Conservation (phyloP, 345 rosid species). For the Acer saccharum region DNA sequence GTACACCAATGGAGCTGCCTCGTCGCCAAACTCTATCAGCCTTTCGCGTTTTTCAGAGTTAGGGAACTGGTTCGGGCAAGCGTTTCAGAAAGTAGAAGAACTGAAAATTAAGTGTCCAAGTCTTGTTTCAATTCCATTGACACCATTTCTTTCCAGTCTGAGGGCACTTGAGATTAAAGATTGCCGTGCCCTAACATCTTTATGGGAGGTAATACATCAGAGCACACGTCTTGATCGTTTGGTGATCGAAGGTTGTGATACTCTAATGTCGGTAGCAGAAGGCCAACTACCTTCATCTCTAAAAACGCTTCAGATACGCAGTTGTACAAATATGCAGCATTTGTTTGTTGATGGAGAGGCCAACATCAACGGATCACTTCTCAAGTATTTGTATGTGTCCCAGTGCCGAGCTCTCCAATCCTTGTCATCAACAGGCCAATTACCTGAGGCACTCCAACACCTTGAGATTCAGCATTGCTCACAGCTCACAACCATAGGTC, state of each 20-base stretch:
- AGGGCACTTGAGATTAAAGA: background rate
- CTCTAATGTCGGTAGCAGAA: background rate
- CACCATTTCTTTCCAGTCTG: background rate
- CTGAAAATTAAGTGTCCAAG: background rate
- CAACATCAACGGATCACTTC: background rate
- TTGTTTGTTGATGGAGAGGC: background rate
- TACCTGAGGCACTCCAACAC: slow-evolving; percentile 12
- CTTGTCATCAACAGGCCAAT: background rate
- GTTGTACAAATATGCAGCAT: background rate
- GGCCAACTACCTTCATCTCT: background rate
- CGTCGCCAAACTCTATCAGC: too few relatives aligned
- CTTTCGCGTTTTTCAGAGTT: too few relatives aligned
- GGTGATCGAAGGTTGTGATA: background rate
- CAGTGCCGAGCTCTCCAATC: background rate
- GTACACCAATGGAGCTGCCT: background rate
- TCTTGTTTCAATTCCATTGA: background rate
- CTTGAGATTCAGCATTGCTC: background rate
- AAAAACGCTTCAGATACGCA: background rate
- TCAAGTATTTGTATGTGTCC: background rate
- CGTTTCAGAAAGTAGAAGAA: background rate
- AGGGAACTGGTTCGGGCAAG: too few relatives aligned
- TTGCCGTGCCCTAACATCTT: background rate
- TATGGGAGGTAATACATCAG: background rate
- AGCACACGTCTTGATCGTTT: background rate
- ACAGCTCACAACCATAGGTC: background rate